Evolutionary conservation across 768 basidiomycete genomes (phyloP).

Genomic region (Pulveroboletus sp.): DNA sequence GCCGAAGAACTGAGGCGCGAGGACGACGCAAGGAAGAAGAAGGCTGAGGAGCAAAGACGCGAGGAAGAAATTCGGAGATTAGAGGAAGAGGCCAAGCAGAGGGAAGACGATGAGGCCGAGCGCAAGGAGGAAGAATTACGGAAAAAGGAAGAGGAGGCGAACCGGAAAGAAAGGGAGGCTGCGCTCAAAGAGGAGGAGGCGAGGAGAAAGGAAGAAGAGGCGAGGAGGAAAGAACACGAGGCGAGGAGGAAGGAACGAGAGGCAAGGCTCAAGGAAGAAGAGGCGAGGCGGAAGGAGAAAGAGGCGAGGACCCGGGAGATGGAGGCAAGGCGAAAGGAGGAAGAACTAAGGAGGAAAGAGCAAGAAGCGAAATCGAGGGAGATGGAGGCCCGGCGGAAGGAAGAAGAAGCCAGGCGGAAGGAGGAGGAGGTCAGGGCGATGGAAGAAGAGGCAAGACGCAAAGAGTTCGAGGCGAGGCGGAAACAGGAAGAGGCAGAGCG

Average conservation of each 20-base stretch:
- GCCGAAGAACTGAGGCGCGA: slow-evolving; percentile 36
- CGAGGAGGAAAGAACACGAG: slow-evolving; percentile 33
- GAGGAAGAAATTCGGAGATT: slow-evolving; percentile 27
- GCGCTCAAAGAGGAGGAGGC: slow-evolving; percentile 25
- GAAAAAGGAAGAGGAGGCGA: slow-evolving; percentile 33
- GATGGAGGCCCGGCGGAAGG: slow-evolving; percentile 25
- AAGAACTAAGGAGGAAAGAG: slow-evolving; percentile 22
- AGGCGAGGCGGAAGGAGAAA: slow-evolving; percentile 29
- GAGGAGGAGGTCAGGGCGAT: slow-evolving; percentile 27
- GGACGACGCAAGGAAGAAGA: slow-evolving; percentile 26
- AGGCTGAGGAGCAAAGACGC: slow-evolving; percentile 24
- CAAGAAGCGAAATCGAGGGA: slow-evolving; percentile 28
- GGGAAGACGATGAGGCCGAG: slow-evolving; percentile 21
- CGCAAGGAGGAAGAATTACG: slow-evolving; percentile 28
- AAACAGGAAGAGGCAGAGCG: slow-evolving; percentile 27
- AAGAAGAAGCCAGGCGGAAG: slow-evolving; percentile 26
- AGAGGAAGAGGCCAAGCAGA: slow-evolving; percentile 28
- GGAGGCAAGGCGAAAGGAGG: slow-evolving; percentile 22
- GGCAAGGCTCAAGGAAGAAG: slow-evolving; percentile 19
- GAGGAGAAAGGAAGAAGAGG: slow-evolving; percentile 24
- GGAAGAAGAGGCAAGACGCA: slow-evolving; percentile 26
- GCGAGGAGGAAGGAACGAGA: slow-evolving; percentile 14
- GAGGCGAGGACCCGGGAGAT: slow-evolving; percentile 18
- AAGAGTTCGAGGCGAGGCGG: slow-evolving; percentile 29
- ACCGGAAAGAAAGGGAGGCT: slow-evolving; percentile 28